These are phyloP conservation scores for Kwoniella pini DNA, from an alignment of 768 basidiomycete species.

Conservation along the genomic window DNA sequence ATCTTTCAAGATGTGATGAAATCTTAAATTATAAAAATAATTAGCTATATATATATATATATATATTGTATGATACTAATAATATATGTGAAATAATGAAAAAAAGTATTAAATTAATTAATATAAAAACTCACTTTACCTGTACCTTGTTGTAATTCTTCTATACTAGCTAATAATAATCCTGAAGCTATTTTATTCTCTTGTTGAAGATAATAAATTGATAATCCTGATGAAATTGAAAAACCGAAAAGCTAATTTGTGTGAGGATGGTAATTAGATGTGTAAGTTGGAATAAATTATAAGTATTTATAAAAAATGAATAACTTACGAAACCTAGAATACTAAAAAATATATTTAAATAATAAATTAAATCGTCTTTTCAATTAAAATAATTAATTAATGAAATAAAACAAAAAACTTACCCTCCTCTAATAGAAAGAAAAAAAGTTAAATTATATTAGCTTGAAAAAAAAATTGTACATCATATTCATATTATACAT, in stretches of 20 bases:
- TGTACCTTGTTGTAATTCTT: slow-evolving; percentile 79
- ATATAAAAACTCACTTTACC: slow-evolving; percentile 62
- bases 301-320: not conserved
- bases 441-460: no score
- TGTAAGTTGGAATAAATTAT: no score
- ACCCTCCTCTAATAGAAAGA: slow-evolving; percentile 49
- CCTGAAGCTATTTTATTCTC: slow-evolving; percentile 87
- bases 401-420: slow-evolving; percentile 12
- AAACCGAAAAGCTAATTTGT: slow-evolving; percentile 71
- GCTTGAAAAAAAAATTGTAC: no score
- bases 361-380: no score
- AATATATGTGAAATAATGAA: not conserved
- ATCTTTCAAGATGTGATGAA: slow-evolving; percentile 48
- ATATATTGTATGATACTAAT: no score
- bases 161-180: slow-evolving; percentile 81
- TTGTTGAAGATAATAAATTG: slow-evolving; percentile 82
- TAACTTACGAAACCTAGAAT: slow-evolving; percentile 45
- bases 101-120: not conserved
- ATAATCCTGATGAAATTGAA: slow-evolving; percentile 80
- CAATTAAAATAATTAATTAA: no score
- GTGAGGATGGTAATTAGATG: not conserved
- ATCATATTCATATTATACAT: no score
- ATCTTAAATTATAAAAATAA: no score
- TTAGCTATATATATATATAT: no score
- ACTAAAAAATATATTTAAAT: slow-evolving; percentile 7